These are phyloP conservation scores for Hymenoscyphus linearis DNA, from an alignment of 2,329 filamentous ascomycete genomes.

Conservation along the genomic window DNA sequence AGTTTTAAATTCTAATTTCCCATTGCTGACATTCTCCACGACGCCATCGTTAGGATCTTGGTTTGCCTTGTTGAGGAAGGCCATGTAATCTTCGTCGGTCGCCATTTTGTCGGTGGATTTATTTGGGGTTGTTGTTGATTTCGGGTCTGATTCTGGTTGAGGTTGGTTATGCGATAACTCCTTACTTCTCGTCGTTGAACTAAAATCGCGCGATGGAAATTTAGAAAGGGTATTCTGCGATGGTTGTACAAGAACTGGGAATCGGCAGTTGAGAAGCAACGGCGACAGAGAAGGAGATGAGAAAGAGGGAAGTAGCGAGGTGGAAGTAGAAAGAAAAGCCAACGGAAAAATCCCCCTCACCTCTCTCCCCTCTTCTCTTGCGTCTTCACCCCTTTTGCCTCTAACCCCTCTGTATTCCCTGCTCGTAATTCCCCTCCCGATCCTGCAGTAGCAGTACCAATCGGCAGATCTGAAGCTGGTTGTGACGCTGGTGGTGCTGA, in stretches of 20 bases:
- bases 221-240: background rate
- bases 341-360: background rate
- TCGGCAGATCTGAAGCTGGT: too few relatives aligned
- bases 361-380: background rate
- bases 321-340: background rate
- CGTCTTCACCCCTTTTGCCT: background rate
- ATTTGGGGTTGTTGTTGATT: background rate
- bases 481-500: too few relatives aligned
- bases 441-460: too few relatives aligned
- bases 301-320: background rate
- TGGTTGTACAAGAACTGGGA: background rate
- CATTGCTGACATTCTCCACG: constrained; percentile 29
- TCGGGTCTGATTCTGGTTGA: background rate
- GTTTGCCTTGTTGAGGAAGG: constrained; percentile 86
- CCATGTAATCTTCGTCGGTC: constrained; percentile 75
- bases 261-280: background rate
- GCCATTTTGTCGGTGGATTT: constrained; percentile 46
- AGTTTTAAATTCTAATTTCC: constrained; percentile 43
- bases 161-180: background rate
- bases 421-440: too few relatives aligned
- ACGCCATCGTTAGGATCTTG: constrained; percentile 62
- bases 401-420: background rate
- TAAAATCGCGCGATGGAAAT: background rate
- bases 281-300: background rate
- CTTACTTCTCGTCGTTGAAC: too few relatives aligned